Evolutionary conservation across 2,329 filamentous ascomycete species (phyloP).

Genomic region (Diplodia sapinea): DNA sequence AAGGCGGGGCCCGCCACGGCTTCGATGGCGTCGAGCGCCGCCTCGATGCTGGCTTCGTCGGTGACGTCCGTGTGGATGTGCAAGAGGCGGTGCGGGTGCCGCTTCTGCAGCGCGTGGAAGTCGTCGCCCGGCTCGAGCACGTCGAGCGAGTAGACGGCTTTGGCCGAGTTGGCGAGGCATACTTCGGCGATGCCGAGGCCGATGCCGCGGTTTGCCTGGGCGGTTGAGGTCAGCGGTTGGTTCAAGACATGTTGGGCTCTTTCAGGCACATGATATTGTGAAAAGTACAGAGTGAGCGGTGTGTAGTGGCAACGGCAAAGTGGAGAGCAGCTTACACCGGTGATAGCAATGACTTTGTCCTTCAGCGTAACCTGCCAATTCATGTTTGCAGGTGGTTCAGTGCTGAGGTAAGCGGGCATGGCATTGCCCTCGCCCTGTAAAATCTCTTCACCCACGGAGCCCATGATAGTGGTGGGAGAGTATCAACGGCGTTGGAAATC

Average conservation of each 20-base stretch:
- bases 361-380: constrained; percentile 55
- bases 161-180: constrained; percentile 54
- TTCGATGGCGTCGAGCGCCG: constrained; percentile 51
- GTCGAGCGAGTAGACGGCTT: constrained; percentile 51
- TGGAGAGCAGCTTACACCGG: constrained; percentile 36
- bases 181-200: constrained; percentile 44
- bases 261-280: no score
- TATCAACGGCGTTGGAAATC: neutral
- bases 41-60: constrained; percentile 49
- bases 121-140: constrained; percentile 47
- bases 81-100: constrained; percentile 49
- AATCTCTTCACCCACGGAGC: constrained; percentile 9
- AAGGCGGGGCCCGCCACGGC: constrained; percentile 46
- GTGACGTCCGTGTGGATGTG: constrained; percentile 58
- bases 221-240: neutral
- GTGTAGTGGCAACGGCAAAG: no score
- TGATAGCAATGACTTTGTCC: constrained; percentile 51
- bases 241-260: no score
- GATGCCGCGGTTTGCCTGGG: constrained; percentile 43
- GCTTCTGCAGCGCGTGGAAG: constrained; percentile 47
- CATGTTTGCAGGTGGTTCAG: constrained; percentile 52
- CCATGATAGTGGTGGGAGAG: constrained; percentile 4
- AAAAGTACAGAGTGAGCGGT: no score
- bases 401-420: constrained; percentile 48
- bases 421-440: constrained; percentile 32